Evolutionary conservation across 495 filamentous ascomycete genomes (phyloP), one percentile per base, ranked within the genome.

Genomic region (Penicillium subrubescens): DNA sequence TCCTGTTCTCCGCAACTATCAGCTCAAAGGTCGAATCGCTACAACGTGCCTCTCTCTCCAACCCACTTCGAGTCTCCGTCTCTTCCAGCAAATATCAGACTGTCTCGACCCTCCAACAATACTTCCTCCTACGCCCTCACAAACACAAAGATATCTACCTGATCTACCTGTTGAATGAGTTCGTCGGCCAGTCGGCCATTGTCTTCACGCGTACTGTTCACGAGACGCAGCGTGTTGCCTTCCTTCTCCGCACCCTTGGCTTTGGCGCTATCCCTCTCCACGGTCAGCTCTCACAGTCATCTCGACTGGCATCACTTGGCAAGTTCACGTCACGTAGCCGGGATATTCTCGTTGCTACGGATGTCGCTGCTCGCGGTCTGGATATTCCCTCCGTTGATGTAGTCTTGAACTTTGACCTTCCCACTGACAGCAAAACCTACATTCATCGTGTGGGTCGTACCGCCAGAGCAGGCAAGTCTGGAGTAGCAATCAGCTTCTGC

Each of bases 391-490:
- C 87, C 51, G 95, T 99, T 4, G 94, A 97, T 64, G 77, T 93
- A 0, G 93, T 99, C 4, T 68, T 99, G 57, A 97, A 97, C 74
- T 91, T 87, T 63, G 94, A 97, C 71, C 78, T 97, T 8, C 91
- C 92, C 0, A 81, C 82, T 15, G 92, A 94, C 65, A 89, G 87
- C 70, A 95, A 97, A 75, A 97, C 92, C 0, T 99, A 97, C 69
- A 91, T 99, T 57, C 95, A 99, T 73, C 88, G 95, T 44, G 94
- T 97, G 3, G 95, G 95, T 8, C 89, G 95, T 63, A 99, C 95
- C 0, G 95, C 95, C 0, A 84, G 95, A 75, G 94, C 95, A 0
- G 94, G 94, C 15, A 92, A 92, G 70, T 88, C 86, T 27, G 94
- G 94, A n/a, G 82, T 90, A 35, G 92, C 93, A 1, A 84, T 97